Conservation (phyloP, 305 asterid genomes). For the Fraxinus platypoda region DNA sequence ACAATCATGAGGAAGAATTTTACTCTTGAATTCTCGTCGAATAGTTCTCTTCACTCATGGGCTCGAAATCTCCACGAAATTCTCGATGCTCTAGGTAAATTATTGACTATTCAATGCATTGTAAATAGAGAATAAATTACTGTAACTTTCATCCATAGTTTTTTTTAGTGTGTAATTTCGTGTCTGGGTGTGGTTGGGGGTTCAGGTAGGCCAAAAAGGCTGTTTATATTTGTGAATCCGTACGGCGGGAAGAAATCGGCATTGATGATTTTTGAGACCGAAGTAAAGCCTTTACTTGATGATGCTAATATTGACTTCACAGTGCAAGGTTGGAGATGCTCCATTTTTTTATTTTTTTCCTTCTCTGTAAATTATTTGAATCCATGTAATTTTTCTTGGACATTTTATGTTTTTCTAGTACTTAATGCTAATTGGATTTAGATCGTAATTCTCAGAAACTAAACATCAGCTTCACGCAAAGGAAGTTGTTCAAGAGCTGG, state of each 20-base stretch:
- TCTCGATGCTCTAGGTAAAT: constrained; percentile 68
- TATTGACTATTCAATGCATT: constrained; percentile 3
- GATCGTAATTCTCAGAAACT: constrained; percentile 55
- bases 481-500: constrained; percentile 66
- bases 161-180: background rate
- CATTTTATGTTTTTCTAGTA: background rate
- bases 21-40: constrained; percentile 51
- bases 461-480: constrained; percentile 74
- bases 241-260: constrained; percentile 91
- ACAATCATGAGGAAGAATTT: constrained; percentile 49
- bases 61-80: constrained; percentile 50
- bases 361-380: background rate
- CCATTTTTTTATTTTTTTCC: background rate
- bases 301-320: constrained; percentile 73
- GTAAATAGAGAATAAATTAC: background rate
- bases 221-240: constrained; percentile 77
- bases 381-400: background rate
- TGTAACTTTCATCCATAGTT: background rate
- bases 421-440: constrained; percentile 20
- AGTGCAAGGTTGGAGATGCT: constrained; percentile 50
- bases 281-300: constrained; percentile 81
- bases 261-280: constrained; percentile 46
- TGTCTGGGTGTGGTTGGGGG: constrained; percentile 10
- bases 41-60: constrained; percentile 58
- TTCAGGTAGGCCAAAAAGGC: constrained; percentile 86